Evolutionary conservation across 2,329 filamentous ascomycete genomes (phyloP).

Genomic region (Cercospora beticola): DNA sequence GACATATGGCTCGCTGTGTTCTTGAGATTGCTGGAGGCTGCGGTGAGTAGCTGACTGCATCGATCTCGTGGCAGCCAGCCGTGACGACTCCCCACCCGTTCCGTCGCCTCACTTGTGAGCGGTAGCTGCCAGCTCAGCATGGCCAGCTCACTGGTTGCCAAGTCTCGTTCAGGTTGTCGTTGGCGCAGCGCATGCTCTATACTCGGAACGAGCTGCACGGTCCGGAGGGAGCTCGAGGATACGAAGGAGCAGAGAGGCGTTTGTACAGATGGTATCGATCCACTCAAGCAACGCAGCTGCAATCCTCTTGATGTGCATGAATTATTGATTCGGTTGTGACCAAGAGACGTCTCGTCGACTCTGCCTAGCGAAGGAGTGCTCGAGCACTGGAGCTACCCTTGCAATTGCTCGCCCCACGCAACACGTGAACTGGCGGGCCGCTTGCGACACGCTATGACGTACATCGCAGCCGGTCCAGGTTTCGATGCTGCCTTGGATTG

Average conservation of each 20-base stretch:
- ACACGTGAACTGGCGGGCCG: neutral
- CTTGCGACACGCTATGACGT: neutral
- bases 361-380: neutral
- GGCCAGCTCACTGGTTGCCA: neutral
- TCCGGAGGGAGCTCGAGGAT: neutral
- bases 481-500: slow-evolving; percentile 6
- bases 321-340: neutral
- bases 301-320: neutral
- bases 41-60: neutral
- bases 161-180: neutral
- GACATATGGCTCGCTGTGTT: neutral
- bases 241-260: neutral
- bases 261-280: neutral
- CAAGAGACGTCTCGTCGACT: slow-evolving; percentile 1
- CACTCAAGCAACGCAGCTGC: neutral
- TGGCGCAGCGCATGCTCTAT: neutral
- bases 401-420: neutral
- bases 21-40: neutral
- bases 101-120: neutral
- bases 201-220: neutral
- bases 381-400: neutral
- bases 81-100: neutral
- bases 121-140: neutral
- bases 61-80: neutral
- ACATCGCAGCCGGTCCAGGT: neutral